These are phyloP conservation scores for Pseudogymnoascus sp. DNA, from an alignment of 2,329 filamentous ascomycete species.

Conservation along the genomic window DNA sequence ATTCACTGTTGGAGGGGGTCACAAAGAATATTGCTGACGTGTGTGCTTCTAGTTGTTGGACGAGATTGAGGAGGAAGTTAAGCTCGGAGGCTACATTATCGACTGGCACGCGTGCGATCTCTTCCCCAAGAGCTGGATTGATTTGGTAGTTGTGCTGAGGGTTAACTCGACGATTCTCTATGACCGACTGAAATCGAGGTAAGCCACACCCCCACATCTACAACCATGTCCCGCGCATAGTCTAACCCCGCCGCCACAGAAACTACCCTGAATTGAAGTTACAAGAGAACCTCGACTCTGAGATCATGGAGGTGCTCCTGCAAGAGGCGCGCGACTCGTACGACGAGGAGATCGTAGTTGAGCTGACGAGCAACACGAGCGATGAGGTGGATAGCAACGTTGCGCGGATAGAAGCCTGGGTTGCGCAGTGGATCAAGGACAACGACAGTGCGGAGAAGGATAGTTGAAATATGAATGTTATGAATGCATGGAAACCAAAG, in stretches of 20 bases:
- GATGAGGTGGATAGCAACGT: slow-evolving; percentile 87
- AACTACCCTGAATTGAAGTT: slow-evolving; percentile 82
- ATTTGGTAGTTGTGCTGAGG: slow-evolving; percentile 85
- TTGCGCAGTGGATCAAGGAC: slow-evolving; percentile 73
- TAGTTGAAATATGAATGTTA: neutral
- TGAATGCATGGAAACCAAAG: neutral
- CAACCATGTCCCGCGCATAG: neutral
- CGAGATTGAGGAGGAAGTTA: slow-evolving; percentile 73
- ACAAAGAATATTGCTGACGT: neutral
- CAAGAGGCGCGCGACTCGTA: slow-evolving; percentile 86
- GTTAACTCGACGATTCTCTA: slow-evolving; percentile 75
- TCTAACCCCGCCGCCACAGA: slow-evolving; percentile 34
- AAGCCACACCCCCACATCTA: slow-evolving; percentile 17
- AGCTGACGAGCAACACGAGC: slow-evolving; percentile 71
- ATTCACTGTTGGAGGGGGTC: neutral
- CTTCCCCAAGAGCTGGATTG: slow-evolving; percentile 89
- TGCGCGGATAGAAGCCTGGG: slow-evolving; percentile 74
- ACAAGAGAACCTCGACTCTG: slow-evolving; percentile 91
- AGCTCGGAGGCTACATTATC: slow-evolving; percentile 75
- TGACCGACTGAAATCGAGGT: slow-evolving; percentile 73
- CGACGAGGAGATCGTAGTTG: slow-evolving; percentile 79
- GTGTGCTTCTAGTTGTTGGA: slow-evolving; percentile 61
- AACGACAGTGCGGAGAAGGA: slow-evolving; percentile 31
- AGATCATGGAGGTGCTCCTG: slow-evolving; percentile 93
- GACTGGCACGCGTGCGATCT: slow-evolving; percentile 98